Base-by-base conservation (phyloP, 192 early-diverging fungal genomes). In the Gigaspora rosea region DNA sequence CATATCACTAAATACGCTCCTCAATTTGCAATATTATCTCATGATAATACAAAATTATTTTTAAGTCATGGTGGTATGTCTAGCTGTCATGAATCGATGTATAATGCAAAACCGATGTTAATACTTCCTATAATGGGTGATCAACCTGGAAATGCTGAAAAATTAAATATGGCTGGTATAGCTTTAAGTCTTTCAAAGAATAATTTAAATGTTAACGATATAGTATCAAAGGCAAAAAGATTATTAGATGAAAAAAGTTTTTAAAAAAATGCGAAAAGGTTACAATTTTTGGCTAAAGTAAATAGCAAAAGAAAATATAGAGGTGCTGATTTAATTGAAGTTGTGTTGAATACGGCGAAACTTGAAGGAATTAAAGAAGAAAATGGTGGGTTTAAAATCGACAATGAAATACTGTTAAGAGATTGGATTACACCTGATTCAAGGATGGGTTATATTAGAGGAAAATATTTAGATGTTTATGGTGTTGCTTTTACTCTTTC, bases 21-120 rank as follows among this genome's bases (percentile, higher is more conserved):
- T 0, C 83, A 82, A 50, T 78, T 78, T 33, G 73, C 81, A 13
- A 68, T 82, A 27, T 54, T 85, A 1, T 50, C 66, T 10, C 83
- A 85, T 61, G 10, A 58, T 4, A 66, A 76, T 2, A 78, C 62
- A 8, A 50, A 27, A 20, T 11, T 82, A 2, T 85, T 85, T 59
- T 32, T 85, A 15, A 79, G 70, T 0, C 81, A 85, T 27, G 79
- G 81, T 1, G 83, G 79, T 3, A 70, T 74, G 9, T 50, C 49
- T 11, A 80, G 79, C 9, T 41, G 72, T 20, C 59, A 80, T 27
- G 27, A 27, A 27, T 27, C 27, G 1, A 27, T 27, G 27, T 27
- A 27, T 27, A 27, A 27, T 27, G 74, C 76, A 1, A 78, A 58
- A 35, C 79, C 62, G 10, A 67, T 82, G 58, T 49, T 85, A n/a